Base-by-base conservation (phyloP, 208 protist species). In the Wallacemonas sp. region DNA sequence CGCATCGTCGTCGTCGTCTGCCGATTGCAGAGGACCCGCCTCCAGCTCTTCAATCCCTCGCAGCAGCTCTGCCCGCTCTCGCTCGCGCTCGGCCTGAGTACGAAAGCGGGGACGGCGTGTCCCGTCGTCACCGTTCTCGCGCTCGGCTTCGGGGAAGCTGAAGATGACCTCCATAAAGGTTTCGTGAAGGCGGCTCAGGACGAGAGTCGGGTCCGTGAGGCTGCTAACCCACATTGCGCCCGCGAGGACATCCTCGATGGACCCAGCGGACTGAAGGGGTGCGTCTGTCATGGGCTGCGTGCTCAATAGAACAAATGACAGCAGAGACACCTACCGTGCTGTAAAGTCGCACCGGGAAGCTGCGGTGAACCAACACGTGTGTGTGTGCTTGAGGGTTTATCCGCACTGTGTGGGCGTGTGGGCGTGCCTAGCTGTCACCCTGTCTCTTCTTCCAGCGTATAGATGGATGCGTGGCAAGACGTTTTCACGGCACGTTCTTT, bases 161-260 rank as follows among this genome's bases (percentile, higher is more conserved):
- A 95, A 91, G 39, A 94, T 83, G 19, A 90, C 78, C 21, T 85
- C 62, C 17, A 78, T 70, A 41, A 94, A 94, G 19, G 81, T 84
- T 19, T 77, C 70, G 65, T 94, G 81, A 50, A 94, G 76, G 19
- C 75, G 71, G 19, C 88, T 79, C 8, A 85, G 66, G 26, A 67
- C 73, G 13, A 91, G 70, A 9, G 76, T 68, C 34, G 88, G 82
- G 64, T 94, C 88, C 0, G 79, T 89, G 26, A 94, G 55, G 42
- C 53, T 76, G 24, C 39, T 66, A 26, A 90, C 85, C 85, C 88
- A 94, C 61, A 78, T 68, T 0, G 81, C 65, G 0, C 71, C 71
- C 1, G 84, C 69, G 12, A 91, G 73, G 17, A 91, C 48, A 27
- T 87, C 75, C 44, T 91, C 82, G 24, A 91, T 86, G 38, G 67